phyloP scores from a whole-genome alignment of 2,329 filamentous ascomycete genomes.

The Alternaria arbusti region DNA sequence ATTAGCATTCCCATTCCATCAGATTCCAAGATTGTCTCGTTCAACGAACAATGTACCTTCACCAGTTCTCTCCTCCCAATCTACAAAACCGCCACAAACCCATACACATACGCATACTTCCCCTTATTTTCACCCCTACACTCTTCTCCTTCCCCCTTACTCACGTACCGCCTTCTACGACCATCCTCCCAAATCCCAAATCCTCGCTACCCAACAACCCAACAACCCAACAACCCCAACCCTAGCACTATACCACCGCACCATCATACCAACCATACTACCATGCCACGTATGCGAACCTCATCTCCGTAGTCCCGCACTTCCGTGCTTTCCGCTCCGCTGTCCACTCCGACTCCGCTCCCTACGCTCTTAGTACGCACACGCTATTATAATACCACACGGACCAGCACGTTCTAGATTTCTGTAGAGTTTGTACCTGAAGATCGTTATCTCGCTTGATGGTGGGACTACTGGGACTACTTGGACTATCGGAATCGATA shows the following conservation, averaged over 20 bases:
- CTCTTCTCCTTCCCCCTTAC: not conserved
- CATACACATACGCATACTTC: not conserved
- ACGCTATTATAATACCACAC: not conserved
- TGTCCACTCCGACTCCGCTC: not conserved
- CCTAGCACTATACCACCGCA: not conserved
- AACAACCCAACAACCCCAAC: not conserved
- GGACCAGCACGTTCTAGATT: too few relatives aligned
- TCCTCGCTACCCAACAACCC: not conserved
- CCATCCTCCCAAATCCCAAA: not conserved
- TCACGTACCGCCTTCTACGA: not conserved
- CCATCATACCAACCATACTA: too few relatives aligned
- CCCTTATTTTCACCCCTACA: not conserved
- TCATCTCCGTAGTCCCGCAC: not conserved
- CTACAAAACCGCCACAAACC: too few relatives aligned
- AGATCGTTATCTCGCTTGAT: not conserved
- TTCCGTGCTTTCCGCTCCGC: conserved; percentile 1
- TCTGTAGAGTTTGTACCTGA: not conserved
- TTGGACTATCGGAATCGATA: not conserved
- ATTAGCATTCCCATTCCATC: rapidly evolving
- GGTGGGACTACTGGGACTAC: not conserved
- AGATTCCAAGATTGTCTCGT: rapidly evolving
- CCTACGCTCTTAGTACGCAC: not conserved
- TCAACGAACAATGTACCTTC: not conserved
- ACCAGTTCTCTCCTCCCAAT: rapidly evolving
- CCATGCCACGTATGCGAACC: not conserved